Conservation (phyloP, 495 filamentous ascomycete genomes). For the Penicillium silybi region DNA sequence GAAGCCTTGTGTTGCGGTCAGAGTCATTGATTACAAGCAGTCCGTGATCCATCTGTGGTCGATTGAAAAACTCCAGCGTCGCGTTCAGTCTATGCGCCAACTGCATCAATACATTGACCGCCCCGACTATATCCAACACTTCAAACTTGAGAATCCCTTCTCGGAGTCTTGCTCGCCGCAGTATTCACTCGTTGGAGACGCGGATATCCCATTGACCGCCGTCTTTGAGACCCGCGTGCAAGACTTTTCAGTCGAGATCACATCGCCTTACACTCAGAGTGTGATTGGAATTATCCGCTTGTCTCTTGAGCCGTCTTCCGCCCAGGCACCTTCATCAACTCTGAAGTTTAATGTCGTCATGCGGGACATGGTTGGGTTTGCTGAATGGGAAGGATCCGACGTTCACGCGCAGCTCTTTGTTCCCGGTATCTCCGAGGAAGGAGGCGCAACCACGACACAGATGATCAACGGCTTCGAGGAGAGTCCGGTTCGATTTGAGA, state of each 20-base stretch:
- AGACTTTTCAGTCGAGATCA: slow-evolving; percentile 85
- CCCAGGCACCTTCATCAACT: slow-evolving; percentile 85
- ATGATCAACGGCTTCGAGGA: slow-evolving; percentile 95
- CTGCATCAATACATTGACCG: slow-evolving; percentile 94
- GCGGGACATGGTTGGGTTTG: slow-evolving; percentile 94
- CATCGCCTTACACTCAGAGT: slow-evolving; percentile 87
- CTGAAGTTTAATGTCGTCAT: slow-evolving; percentile 99
- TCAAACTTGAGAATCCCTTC: slow-evolving; percentile 67
- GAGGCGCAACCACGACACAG: slow-evolving; percentile 87
- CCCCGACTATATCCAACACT: slow-evolving; percentile 80
- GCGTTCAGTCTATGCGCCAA: slow-evolving; percentile 88
- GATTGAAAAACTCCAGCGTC: slow-evolving; percentile 81
- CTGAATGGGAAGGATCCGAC: slow-evolving; percentile 91
- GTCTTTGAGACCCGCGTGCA: slow-evolving; percentile 95
- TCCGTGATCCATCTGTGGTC: slow-evolving; percentile 91
- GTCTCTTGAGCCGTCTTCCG: slow-evolving; percentile 89
- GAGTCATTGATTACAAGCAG: slow-evolving; percentile 89
- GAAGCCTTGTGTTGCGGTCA: slow-evolving; percentile 88
- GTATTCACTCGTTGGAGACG: slow-evolving; percentile 90
- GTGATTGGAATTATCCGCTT: slow-evolving; percentile 86
- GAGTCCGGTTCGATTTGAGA: slow-evolving; percentile 90
- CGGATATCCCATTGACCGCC: slow-evolving; percentile 85
- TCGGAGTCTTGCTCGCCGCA: slow-evolving; percentile 83
- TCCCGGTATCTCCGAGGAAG: slow-evolving; percentile 86
- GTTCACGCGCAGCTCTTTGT: slow-evolving; percentile 96